Evolutionary conservation across 2,329 filamentous ascomycete genomes (phyloP).

Genomic region (Teratosphaeria pseudoeucalypti): DNA sequence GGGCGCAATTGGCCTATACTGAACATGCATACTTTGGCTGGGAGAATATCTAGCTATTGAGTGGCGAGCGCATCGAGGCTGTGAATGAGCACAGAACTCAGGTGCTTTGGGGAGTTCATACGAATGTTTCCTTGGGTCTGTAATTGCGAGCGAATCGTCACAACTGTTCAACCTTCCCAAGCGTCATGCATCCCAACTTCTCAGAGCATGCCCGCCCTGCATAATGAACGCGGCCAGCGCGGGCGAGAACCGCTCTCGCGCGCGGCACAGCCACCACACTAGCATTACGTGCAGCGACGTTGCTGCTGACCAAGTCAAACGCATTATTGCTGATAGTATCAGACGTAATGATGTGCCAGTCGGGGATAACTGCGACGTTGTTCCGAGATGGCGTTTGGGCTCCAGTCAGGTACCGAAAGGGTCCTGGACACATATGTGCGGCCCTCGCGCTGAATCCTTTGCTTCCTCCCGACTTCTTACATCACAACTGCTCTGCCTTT

Average conservation of each 20-base stretch:
- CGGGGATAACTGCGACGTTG: neutral
- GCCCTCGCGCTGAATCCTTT: neutral
- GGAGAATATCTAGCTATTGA: neutral
- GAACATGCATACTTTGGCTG: conserved; percentile 4
- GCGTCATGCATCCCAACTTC: neutral
- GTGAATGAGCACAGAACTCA: neutral
- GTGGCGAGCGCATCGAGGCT: neutral
- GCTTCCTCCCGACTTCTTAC: neutral
- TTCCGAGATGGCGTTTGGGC: neutral
- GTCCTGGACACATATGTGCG: neutral
- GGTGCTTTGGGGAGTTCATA: neutral
- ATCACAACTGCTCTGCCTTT: neutral
- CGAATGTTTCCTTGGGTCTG: neutral
- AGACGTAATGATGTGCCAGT: neutral
- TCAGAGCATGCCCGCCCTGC: neutral
- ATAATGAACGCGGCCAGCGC: neutral
- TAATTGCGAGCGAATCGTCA: neutral
- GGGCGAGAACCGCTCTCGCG: neutral
- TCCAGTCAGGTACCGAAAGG: neutral
- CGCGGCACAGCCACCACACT: neutral
- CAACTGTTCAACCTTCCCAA: neutral
- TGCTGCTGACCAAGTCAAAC: neutral
- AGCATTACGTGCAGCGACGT: neutral
- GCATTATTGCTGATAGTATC: neutral
- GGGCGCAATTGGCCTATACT: conserved; percentile 5